These are phyloP conservation scores for Lyophyllum shimeji DNA, from an alignment of 768 basidiomycete genomes.

Conservation along the genomic window DNA sequence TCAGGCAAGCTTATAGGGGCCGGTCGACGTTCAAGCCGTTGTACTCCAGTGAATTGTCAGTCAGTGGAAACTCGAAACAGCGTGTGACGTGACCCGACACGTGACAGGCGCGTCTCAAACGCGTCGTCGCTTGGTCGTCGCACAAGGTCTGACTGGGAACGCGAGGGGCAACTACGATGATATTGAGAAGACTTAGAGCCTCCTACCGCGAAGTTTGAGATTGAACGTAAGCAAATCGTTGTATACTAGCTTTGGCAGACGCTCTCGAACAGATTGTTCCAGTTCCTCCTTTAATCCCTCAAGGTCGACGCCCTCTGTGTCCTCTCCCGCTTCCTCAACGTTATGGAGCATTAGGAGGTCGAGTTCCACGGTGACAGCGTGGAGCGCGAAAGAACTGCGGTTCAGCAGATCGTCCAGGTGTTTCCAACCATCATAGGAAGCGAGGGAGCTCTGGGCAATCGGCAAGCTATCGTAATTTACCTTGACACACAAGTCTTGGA, in stretches of 20 bases:
- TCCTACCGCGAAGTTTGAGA: not conserved
- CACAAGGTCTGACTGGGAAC: too few relatives aligned
- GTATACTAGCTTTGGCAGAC: not conserved
- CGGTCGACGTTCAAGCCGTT: not conserved
- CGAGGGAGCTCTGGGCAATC: not conserved
- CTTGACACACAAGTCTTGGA: constrained; percentile 5
- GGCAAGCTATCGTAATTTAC: not conserved
- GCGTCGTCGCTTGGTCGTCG: too few relatives aligned
- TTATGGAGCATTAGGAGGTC: not conserved
- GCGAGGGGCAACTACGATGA: too few relatives aligned
- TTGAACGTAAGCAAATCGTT: not conserved
- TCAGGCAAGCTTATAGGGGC: not conserved
- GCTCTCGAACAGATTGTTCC: not conserved
- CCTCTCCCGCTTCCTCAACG: not conserved
- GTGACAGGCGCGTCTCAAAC: too few relatives aligned
- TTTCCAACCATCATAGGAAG: constrained; percentile 2
- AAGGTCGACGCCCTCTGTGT: not conserved
- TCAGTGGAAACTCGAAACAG: too few relatives aligned
- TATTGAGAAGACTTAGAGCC: not conserved
- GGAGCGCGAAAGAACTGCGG: not conserved
- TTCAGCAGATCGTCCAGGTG: not conserved
- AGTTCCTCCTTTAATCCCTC: not conserved
- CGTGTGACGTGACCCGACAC: too few relatives aligned
- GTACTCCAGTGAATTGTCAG: too few relatives aligned
- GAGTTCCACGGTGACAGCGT: not conserved